A percentile compares a stretch with the other conserved stretches of the same genome.
Evolutionary conservation across 805 yeast genomes (phyloP).

Genomic region (Nakazawaea wickerhamii): DNA sequence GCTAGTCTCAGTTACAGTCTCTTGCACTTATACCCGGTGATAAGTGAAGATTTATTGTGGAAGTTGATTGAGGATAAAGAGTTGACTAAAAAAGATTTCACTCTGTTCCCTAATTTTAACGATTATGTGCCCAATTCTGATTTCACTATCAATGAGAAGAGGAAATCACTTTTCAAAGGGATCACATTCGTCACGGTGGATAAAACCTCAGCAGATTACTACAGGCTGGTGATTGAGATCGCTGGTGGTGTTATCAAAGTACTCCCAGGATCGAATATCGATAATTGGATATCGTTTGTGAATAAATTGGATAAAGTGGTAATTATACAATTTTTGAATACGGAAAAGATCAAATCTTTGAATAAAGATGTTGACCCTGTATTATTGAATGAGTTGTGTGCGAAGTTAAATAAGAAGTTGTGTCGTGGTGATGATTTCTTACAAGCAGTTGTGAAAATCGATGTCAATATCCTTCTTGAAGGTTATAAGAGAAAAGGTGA

Average conservation of each 20-base stretch:
- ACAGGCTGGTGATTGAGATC: conserved; percentile 1
- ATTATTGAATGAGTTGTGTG: conserved; percentile 3
- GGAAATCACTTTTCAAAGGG: conserved; percentile 5
- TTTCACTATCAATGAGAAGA: not conserved
- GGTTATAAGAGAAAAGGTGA: conserved; percentile 4
- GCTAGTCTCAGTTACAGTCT: conserved; percentile 7
- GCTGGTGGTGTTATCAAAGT: conserved; percentile 6
- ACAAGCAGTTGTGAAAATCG: conserved; percentile 3
- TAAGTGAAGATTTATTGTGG: conserved; percentile 6
- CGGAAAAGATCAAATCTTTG: conserved; percentile 3
- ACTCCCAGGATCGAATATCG: not conserved
- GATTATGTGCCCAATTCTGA: conserved; percentile 1
- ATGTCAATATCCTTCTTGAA: conserved; percentile 2
- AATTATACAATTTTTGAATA: conserved; percentile 5
- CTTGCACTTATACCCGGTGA: conserved; percentile 7
- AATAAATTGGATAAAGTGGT: not conserved
- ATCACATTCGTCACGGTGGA: conserved; percentile 9
- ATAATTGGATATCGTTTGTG: not conserved
- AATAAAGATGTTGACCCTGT: not conserved
- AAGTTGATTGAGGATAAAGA: not conserved
- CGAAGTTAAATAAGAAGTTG: conserved; percentile 1
- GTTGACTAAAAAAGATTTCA: not conserved
- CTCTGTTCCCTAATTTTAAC: conserved; percentile 3
- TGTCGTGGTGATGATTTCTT: conserved; percentile 8
- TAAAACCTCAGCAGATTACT: not conserved